Percentiles rank a stretch among this genome's conserved stretches.
Conservation (phyloP, 2,329 filamentous ascomycete genomes). For the Xylogone sp. region DNA sequence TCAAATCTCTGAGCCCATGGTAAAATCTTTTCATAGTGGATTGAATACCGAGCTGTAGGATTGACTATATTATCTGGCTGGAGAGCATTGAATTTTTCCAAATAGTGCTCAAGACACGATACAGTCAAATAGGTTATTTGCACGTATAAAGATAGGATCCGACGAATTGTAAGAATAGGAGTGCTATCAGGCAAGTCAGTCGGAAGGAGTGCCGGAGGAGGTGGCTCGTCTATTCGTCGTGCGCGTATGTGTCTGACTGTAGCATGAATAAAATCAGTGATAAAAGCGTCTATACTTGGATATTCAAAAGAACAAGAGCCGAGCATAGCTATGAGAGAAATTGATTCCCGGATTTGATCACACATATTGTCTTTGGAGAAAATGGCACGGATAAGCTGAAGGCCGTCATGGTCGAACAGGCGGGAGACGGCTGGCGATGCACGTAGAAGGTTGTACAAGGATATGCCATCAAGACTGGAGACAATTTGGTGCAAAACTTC, state of each 20-base stretch:
- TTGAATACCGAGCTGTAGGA: slow-evolving; percentile 1
- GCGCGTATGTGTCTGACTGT: slow-evolving; percentile 4
- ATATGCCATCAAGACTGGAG: background rate
- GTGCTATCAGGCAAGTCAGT: background rate
- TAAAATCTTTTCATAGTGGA: background rate
- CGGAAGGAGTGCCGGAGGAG: background rate
- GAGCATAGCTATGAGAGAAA: slow-evolving; percentile 4
- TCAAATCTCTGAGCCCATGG: slow-evolving; percentile 1
- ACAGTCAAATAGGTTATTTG: slow-evolving; percentile 5
- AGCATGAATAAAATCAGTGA: slow-evolving; percentile 1
- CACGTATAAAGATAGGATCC: slow-evolving; percentile 5
- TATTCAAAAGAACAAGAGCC: slow-evolving; percentile 1
- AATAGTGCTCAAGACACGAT: slow-evolving; percentile 8
- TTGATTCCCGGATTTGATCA: slow-evolving; percentile 5
- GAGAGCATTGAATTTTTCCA: slow-evolving; percentile 6
- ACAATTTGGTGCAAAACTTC: background rate
- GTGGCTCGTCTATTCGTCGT: slow-evolving; percentile 1
- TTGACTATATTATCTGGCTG: slow-evolving; percentile 4
- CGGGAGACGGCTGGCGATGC: slow-evolving; percentile 8
- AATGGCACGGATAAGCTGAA: slow-evolving; percentile 2
- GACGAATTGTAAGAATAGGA: background rate
- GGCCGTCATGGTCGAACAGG: slow-evolving; percentile 1
- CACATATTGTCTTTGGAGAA: slow-evolving; percentile 6
- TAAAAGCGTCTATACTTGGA: background rate
- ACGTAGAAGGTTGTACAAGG: slow-evolving; percentile 5